A percentile compares a stretch with the other conserved stretches of the same genome.
phyloP scores from a whole-genome alignment of 2,329 filamentous ascomycete species.

The Calonectria leucothoes region DNA sequence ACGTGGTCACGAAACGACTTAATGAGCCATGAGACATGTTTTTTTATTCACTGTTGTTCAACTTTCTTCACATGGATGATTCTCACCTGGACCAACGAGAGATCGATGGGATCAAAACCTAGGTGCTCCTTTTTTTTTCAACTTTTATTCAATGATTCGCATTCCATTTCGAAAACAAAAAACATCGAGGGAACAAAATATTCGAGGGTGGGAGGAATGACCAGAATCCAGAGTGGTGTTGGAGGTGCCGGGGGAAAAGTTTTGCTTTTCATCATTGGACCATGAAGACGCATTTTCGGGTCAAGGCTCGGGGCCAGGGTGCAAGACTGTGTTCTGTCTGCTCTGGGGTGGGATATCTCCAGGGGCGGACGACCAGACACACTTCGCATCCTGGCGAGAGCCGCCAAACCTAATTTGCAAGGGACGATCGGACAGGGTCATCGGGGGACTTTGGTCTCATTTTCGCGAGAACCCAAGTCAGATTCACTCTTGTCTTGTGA shows the following conservation, averaged over 20 bases:
- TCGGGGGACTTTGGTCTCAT: constrained; percentile 27
- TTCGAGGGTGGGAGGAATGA: constrained; percentile 20
- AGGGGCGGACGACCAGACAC: constrained; percentile 26
- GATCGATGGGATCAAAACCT: neutral
- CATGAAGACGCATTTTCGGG: constrained; percentile 34
- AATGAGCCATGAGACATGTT: constrained; percentile 44
- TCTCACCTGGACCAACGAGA: neutral
- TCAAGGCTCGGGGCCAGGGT: constrained; percentile 31
- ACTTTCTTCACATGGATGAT: neutral
- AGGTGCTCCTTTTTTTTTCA: neutral
- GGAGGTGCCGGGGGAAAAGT: constrained; percentile 35
- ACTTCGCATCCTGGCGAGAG: constrained; percentile 25
- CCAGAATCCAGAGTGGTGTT: constrained; percentile 20
- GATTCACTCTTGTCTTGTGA: constrained; percentile 1
- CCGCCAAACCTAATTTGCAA: constrained; percentile 37
- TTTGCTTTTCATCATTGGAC: constrained; percentile 33
- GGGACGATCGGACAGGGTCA: constrained; percentile 31
- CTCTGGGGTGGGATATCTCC: constrained; percentile 40
- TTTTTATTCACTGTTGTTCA: constrained; percentile 20
- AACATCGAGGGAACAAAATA: constrained; percentile 22
- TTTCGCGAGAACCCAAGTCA: constrained; percentile 29
- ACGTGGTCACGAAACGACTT: constrained; percentile 40
- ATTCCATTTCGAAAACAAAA: neutral
- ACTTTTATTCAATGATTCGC: constrained; percentile 5
- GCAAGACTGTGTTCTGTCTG: constrained; percentile 28